Evolutionary conservation across 2,329 filamentous ascomycete genomes (phyloP), one percentile per base, ranked within the genome.

Genomic region (Remersonia thermophila): DNA sequence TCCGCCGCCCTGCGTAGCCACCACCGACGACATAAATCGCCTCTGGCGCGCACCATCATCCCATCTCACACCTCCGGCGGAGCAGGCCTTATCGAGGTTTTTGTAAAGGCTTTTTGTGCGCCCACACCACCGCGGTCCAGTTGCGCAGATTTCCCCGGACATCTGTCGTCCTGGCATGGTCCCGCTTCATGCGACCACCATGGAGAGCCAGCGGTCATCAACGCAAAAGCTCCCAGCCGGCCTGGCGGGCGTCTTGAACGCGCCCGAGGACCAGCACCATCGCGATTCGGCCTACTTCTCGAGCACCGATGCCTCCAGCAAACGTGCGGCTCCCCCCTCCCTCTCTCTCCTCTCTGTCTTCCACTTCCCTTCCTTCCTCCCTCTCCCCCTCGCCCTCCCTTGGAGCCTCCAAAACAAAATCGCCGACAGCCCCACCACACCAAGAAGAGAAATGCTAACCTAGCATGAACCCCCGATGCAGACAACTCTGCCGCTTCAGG

Each of bases 261-360:
- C 60, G 17, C 60, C 65, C 5, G 66, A 70, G 32, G 63, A 67
- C 17, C 20, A 5, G 20, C n/a, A n/a, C n/a, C 59, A 68, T 43
- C 59, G 66, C 37, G 67, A 71, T 46, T 70, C 66, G 32, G 66
- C 66, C 7, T 71, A 71, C 47, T 69, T 60, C 40, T 70, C 66
- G 8, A 61, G 59, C 42, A 62, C 59, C 13, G 62, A 67, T 51
- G 58, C 61, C 29, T 64, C 62, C 8, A 69, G 65, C 52, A 71
- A 70, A 52, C 67, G 67, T 71, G 47, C 28, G 33, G 28, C 18
- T 27, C 27, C 25, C 35, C 34, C 28, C 26, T 1, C 3, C 29
- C 35, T 32, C 25, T 23, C 20, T n/a, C 14, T 9, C 18, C 27
- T 23, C 34, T 16, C 26, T 37, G 20, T 27, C n/a, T n/a, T n/a